A percentile compares a stretch with the other conserved stretches of the same genome.
Conservation (phyloP, 352 stramenopile genomes). For the Globisporangium canariense region DNA sequence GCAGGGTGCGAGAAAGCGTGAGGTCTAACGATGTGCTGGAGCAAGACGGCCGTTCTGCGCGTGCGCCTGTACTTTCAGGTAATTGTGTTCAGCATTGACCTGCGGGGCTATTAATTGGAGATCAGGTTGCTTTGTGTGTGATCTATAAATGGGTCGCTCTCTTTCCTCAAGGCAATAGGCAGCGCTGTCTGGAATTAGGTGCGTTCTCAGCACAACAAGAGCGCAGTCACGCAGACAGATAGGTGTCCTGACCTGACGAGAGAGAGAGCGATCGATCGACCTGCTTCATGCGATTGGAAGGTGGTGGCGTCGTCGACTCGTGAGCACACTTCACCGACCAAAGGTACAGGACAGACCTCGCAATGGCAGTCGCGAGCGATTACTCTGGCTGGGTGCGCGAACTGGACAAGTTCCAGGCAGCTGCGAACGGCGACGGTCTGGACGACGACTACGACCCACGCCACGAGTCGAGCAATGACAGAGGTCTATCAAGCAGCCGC, state of each 20-base stretch:
- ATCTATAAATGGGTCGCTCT: not conserved
- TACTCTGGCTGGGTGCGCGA: slow-evolving; percentile 23
- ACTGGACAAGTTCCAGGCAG: slow-evolving; percentile 17
- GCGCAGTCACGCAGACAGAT: not conserved
- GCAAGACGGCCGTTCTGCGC: not conserved
- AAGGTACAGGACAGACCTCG: not conserved
- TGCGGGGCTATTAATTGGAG: not conserved
- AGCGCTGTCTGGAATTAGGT: slow-evolving; percentile 1
- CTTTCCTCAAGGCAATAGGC: not conserved
- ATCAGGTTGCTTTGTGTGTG: slow-evolving; percentile 1
- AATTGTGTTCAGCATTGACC: no score
- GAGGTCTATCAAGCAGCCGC: not conserved
- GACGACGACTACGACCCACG: slow-evolving; percentile 10
- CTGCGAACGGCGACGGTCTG: not conserved
- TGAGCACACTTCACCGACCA: not conserved
- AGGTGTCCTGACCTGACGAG: not conserved
- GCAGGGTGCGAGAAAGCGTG: not conserved
- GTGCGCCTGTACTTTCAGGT: not conserved
- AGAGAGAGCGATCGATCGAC: not conserved
- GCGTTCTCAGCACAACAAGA: not conserved
- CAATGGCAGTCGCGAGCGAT: slow-evolving; percentile 19
- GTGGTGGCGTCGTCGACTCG: not conserved
- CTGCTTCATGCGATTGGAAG: slow-evolving; percentile 9
- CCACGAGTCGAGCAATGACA: slow-evolving; percentile 12
- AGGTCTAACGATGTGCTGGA: no score